These are phyloP conservation scores for Nakataea oryzae DNA, from an alignment of 2,329 filamentous ascomycete genomes.

Conservation along the genomic window DNA sequence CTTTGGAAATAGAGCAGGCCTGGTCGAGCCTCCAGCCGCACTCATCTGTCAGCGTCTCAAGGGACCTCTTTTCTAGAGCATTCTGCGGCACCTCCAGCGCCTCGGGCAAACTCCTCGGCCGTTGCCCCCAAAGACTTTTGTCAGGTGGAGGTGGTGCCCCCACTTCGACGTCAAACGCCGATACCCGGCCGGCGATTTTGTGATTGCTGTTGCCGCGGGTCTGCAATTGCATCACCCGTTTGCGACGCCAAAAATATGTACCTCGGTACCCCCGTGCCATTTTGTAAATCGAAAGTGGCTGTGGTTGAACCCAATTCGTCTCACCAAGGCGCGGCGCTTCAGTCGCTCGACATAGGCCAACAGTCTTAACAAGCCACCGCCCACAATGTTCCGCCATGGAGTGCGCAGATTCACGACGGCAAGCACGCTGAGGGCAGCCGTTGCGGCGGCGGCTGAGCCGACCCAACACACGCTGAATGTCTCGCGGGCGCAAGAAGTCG, in stretches of 20 bases:
- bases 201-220: not conserved
- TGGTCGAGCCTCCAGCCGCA: not conserved
- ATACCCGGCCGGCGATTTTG: not conserved
- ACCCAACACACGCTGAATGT: constrained; percentile 58
- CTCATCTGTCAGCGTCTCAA: no score
- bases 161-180: not conserved
- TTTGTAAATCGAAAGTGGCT: not conserved
- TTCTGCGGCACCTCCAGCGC: not conserved
- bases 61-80: not conserved
- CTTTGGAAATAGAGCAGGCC: not conserved
- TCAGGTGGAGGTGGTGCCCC: not conserved
- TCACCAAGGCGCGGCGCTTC: not conserved
- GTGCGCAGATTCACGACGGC: constrained; percentile 58
- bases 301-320: not conserved
- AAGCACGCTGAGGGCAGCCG: constrained; percentile 40
- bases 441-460: constrained; percentile 27
- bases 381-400: constrained; percentile 58
- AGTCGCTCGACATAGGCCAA: not conserved
- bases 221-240: not conserved
- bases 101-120: not conserved
- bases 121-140: not conserved
- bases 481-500: constrained; percentile 69
- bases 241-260: not conserved
- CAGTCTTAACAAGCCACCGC: not conserved
- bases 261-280: not conserved